Evolutionary conservation across 352 stramenopile genomes (phyloP), one percentile per base, ranked within the genome.

Genomic region (Phytophthora chlamydospora): DNA sequence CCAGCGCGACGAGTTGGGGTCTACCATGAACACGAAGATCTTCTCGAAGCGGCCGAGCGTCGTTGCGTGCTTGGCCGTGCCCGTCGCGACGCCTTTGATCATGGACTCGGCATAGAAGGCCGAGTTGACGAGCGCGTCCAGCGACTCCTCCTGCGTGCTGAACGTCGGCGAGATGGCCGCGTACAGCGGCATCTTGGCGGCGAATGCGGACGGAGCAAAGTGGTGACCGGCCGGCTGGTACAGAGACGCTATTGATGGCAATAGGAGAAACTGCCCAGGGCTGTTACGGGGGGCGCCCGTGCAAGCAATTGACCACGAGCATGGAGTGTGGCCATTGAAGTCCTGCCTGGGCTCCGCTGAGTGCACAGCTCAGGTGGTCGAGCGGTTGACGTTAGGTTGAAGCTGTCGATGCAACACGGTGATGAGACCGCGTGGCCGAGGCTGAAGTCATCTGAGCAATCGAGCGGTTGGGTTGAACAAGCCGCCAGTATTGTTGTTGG

Each of bases 1-100:
- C 4, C 54, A 65, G n/a, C 71, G 73, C 13, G 83, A 92, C 21
- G 83, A 92, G 12, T 80, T 81, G 9, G 80, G 83, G 49, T 90
- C 80, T 14, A 88, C 80, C 66, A 92, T 82, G 63, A 92, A 92
- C 32, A 80, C 57, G 44, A 92, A 89, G 31, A 78, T 49, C 19
- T 73, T 79, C 39, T 90, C 83, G 27, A 88, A 90, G 53, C 65
- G 83, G 14, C 66, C 77, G 32, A 89, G 71, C 48, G 78, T 80
- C 38, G 74, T 73, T 4, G 65, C 35, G 69, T 74, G 62, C 36
- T 67, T 71, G 46, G 67, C 79, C 34, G 46, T 54, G 14, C 68
- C 71, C 16, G 62, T 56, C 34, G 62, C 63, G n/a, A 68, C 45
- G 29, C 51, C 64, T 71, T 71, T 71, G 47, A 66, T 66, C 56